Conservation (phyloP, 2,329 filamentous ascomycete genomes). For the Talaromyces sp. region DNA sequence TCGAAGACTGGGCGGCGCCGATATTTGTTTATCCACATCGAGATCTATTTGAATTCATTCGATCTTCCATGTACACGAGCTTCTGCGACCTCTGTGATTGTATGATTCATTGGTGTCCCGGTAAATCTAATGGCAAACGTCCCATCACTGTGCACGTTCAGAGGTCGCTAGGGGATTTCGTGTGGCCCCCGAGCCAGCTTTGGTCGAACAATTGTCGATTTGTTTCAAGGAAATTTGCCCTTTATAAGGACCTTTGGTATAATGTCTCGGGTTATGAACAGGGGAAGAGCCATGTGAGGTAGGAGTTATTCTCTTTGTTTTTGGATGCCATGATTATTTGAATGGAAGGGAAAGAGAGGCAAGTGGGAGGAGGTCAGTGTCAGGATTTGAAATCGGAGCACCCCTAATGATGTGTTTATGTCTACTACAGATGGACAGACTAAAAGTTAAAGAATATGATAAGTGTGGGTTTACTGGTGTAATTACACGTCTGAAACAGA, state of each 20-base stretch:
- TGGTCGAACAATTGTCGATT: not conserved
- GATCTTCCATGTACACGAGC: not conserved
- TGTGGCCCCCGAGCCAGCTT: not conserved
- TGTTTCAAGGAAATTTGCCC: not conserved
- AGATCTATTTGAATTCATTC: not conserved
- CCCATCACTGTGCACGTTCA: not conserved
- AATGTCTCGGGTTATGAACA: conserved; percentile 1
- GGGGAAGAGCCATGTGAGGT: not conserved
- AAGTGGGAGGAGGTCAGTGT: no score
- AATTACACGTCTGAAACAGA: no score
- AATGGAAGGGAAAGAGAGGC: no score
- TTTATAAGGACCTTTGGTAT: not conserved
- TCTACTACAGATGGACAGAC: no score
- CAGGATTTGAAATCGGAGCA: no score
- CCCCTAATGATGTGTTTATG: no score
- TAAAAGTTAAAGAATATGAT: no score
- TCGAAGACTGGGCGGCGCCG: not conserved
- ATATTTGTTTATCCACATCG: conserved; percentile 1
- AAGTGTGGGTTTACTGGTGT: no score
- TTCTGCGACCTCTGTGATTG: not conserved
- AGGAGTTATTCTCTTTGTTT: not conserved
- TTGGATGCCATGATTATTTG: not conserved
- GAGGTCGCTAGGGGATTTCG: not conserved
- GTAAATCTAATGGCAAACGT: not conserved
- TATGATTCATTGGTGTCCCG: not conserved